Evolutionary conservation across 2,329 filamentous ascomycete species (phyloP).

Genomic region (Fusarium tupiense): DNA sequence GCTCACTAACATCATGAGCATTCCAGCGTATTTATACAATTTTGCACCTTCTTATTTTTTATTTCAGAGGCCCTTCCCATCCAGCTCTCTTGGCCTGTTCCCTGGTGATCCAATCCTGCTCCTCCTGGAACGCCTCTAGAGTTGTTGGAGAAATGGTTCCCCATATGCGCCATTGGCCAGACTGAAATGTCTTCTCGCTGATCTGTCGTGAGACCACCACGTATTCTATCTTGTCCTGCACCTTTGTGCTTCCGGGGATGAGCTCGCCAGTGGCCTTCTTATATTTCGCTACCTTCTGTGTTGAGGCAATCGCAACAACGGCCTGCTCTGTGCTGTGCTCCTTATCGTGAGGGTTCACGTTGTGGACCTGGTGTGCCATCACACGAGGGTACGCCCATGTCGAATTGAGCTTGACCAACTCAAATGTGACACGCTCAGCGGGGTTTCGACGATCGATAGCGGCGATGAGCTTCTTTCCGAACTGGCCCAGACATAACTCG

Average conservation of each 20-base stretch:
- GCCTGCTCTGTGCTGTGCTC: slow-evolving; percentile 57
- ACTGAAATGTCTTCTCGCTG: slow-evolving; percentile 57
- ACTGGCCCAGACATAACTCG: slow-evolving; percentile 62
- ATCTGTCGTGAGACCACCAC: slow-evolving; percentile 66
- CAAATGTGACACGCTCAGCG: slow-evolving; percentile 60
- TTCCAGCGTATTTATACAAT: not conserved
- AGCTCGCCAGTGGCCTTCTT: slow-evolving; percentile 49
- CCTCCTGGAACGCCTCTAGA: slow-evolving; percentile 51
- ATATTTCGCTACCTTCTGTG: slow-evolving; percentile 62
- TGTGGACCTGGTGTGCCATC: slow-evolving; percentile 63
- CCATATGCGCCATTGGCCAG: slow-evolving; percentile 70
- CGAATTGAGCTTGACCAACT: slow-evolving; percentile 62
- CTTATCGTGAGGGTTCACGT: slow-evolving; percentile 56
- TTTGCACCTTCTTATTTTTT: slow-evolving; percentile 16
- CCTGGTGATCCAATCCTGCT: slow-evolving; percentile 48
- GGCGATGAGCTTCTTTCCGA: slow-evolving; percentile 61
- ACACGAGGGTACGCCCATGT: slow-evolving; percentile 57
- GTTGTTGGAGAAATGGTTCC: slow-evolving; percentile 68
- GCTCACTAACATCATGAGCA: not conserved
- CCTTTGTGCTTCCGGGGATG: slow-evolving; percentile 59
- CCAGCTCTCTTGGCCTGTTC: slow-evolving; percentile 49
- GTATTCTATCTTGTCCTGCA: slow-evolving; percentile 69
- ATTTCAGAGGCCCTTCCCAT: slow-evolving; percentile 41
- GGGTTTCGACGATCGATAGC: slow-evolving; percentile 63
- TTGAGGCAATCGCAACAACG: slow-evolving; percentile 68